Evolutionary conservation across 495 filamentous ascomycete genomes (phyloP).

Genomic region (Articulospora tetracladia): DNA sequence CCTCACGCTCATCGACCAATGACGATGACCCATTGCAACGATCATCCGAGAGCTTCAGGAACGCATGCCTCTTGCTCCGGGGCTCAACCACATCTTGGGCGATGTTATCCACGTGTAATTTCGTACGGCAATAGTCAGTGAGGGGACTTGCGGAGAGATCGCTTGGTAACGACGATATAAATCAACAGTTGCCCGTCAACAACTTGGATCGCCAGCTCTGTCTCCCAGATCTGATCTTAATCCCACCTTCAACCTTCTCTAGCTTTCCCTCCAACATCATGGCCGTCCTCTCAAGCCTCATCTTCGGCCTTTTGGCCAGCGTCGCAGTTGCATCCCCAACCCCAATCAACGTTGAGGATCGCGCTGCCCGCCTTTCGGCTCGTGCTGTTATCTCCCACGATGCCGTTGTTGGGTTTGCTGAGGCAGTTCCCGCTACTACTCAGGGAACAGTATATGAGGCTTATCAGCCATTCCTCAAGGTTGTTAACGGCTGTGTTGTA

Average conservation of each 20-base stretch:
- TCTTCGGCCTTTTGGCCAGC: not conserved
- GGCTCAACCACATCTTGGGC: too few relatives aligned
- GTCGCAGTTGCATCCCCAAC: not conserved
- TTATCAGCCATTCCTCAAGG: slow-evolving; percentile 47
- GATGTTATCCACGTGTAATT: not conserved
- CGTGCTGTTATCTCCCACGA: slow-evolving; percentile 39
- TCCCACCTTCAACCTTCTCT: not conserved
- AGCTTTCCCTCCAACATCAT: not conserved
- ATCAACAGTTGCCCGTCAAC: not conserved
- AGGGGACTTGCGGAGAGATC: not conserved
- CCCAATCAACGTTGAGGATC: not conserved
- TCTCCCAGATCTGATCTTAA: not conserved
- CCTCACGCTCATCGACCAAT: not conserved
- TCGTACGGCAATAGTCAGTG: not conserved
- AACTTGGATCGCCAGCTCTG: not conserved
- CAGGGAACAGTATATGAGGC: slow-evolving; percentile 40
- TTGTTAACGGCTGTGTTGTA: slow-evolving; percentile 52
- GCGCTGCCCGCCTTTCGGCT: not conserved
- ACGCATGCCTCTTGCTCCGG: too few relatives aligned
- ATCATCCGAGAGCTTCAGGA: too few relatives aligned
- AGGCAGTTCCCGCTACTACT: slow-evolving; percentile 42
- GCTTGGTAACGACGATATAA: not conserved
- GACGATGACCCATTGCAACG: too few relatives aligned
- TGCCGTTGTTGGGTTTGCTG: slow-evolving; percentile 40
- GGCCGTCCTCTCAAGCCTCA: not conserved